Evolutionary conservation across 1,139 yeast genomes (phyloP).

Genomic region (Protomyces lactucae-debilis): DNA sequence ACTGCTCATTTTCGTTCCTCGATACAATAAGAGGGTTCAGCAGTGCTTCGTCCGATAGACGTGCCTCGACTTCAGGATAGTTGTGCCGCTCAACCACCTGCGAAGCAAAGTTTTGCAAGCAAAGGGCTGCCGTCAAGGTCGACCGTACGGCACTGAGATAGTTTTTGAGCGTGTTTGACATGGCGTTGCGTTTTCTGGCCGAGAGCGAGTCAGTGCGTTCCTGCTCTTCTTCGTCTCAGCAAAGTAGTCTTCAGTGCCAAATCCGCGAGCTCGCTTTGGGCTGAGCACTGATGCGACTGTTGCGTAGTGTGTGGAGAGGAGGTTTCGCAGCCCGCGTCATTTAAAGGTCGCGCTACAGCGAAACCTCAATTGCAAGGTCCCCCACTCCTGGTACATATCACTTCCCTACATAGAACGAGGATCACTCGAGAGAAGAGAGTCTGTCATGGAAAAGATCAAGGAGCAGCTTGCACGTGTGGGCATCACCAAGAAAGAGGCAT

Average conservation of each 20-base stretch:
- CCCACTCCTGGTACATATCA: neutral
- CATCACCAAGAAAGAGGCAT: neutral
- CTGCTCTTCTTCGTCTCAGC: no score
- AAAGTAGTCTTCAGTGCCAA: no score
- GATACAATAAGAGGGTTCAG: constrained; percentile 86
- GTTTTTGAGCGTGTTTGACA: constrained; percentile 81
- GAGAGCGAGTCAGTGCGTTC: neutral
- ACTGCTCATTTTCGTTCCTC: constrained; percentile 89
- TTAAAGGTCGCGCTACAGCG: no score
- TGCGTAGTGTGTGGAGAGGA: no score
- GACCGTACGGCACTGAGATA: constrained; percentile 90
- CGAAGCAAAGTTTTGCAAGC: constrained; percentile 89
- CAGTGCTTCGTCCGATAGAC: constrained; percentile 71
- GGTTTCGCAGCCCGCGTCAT: no score
- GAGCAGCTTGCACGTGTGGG: neutral
- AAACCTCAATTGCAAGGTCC: no score
- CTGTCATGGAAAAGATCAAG: neutral
- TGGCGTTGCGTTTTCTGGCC: neutral
- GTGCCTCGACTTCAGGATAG: constrained; percentile 91
- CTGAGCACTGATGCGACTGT: no score
- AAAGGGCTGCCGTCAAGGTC: constrained; percentile 91
- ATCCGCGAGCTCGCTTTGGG: no score
- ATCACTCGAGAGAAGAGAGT: neutral
- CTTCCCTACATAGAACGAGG: neutral
- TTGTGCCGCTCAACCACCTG: constrained; percentile 96